A percentile compares a stretch with the other conserved stretches of the same genome.
Evolutionary conservation across 352 stramenopile genomes (phyloP).

Genomic region (Phytophthora podocarpi): DNA sequence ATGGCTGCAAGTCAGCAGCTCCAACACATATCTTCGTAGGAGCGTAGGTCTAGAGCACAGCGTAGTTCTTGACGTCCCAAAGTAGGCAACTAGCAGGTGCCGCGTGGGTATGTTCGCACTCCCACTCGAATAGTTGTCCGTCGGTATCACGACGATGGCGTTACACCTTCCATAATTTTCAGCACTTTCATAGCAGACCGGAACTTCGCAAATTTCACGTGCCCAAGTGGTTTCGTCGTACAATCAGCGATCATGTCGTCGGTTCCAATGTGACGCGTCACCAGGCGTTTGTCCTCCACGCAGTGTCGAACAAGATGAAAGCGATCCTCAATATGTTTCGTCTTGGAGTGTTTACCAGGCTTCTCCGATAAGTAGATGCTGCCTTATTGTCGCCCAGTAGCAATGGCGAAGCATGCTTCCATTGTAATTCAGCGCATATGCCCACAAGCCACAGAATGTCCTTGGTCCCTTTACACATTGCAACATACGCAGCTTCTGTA

Average conservation of each 20-base stretch:
- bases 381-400: slow-evolving; percentile 25
- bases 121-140: too few relatives aligned
- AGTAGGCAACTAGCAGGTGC: too few relatives aligned
- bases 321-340: slow-evolving; percentile 35
- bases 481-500: slow-evolving; percentile 31
- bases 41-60: too few relatives aligned
- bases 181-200: too few relatives aligned
- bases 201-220: neutral
- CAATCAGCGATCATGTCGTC: slow-evolving; percentile 5
- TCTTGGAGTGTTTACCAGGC: slow-evolving; percentile 28
- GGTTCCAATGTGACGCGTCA: neutral
- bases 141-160: too few relatives aligned
- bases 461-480: slow-evolving; percentile 21
- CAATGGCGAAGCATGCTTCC: too few relatives aligned
- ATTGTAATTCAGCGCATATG: slow-evolving; percentile 20
- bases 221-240: slow-evolving; percentile 1
- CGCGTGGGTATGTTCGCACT: too few relatives aligned
- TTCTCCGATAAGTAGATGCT: slow-evolving; percentile 22
- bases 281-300: neutral
- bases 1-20: too few relatives aligned
- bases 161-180: too few relatives aligned
- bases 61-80: too few relatives aligned
- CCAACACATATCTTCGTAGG: too few relatives aligned
- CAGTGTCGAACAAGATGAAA: slow-evolving; percentile 21
- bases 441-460: slow-evolving; percentile 28